Evolutionary conservation across 2,329 filamentous ascomycete genomes (phyloP), one percentile per base, ranked within the genome.

Genomic region (Pseudogymnoascus sp.): DNA sequence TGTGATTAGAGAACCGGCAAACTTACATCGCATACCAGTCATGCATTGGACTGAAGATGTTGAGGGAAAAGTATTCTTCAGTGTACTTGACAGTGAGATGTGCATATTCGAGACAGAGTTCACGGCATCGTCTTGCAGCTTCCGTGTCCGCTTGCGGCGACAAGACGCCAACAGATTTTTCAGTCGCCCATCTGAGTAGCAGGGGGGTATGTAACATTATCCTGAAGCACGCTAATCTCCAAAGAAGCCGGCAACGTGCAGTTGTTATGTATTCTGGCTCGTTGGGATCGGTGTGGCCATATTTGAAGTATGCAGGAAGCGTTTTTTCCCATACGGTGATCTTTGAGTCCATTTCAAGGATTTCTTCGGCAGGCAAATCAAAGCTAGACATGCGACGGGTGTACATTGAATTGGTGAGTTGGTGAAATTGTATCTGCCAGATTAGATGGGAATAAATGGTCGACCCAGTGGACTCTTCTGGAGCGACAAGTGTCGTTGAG

Each of bases 81-180:
- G 75, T 73, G 2, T 68, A 68, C 1, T 63, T 62, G 23, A 76
- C 74, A 13, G 70, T 74, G 19, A 64, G 63, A 37, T 71, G 67
- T 9, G 75, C 73, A 63, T 73, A 72, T 1, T 64, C 64, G 17
- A 75, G 66, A 64, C 74, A 76, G 29, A 72, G 10, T 71, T 68
- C 3, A 72, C 72, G 60, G 29, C 60, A 62, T 26, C 50, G 38
- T 26, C 35, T 33, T 60, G 40, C 60, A 53, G 40, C 29, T 44
- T 42, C 40, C 15, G 29, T 50, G 10, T 62, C 60, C 13, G 60
- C 29, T n/a, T 53, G 60, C 4, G 59, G n/a, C 11, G 59, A 61
- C 33, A 61, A 19, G 11, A 61, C 35, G 1, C 40, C 59, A 17
- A 31, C 31, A 3, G 40, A 46, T 26, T 61, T 46, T 15, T 40